Base-by-base conservation (phyloP, 2,329 filamentous ascomycete species). In the Fusarium robinianum region DNA sequence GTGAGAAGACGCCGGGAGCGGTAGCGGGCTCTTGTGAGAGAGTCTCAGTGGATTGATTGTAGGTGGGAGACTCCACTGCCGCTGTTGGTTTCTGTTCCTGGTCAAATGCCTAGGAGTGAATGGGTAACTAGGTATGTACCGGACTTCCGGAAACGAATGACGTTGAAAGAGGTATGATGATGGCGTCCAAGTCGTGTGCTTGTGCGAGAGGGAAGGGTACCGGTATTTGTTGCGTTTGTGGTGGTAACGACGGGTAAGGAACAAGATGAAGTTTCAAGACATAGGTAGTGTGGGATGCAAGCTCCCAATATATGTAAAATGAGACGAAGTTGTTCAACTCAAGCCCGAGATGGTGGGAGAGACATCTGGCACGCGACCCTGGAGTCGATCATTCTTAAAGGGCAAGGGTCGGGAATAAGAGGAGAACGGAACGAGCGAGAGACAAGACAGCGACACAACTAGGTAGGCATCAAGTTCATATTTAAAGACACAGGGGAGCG, bases 331-430 rank as follows among this genome's bases (percentile, higher is more conserved):
- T 40, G 40, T n/a, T n/a, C 21, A 21, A 26, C 29, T 31, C 37
- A 54, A 21, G 26, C 37, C 43, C 30, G 30, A 29, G 38, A 39
- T 25, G 49, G 46, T 44, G 45, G 31, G 33, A 36, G 46, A 35
- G 34, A 48, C 34, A 36, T 52, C 26, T 43, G 49, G 41, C 57
- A 58, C 49, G 49, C 49, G 49, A 58, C 49, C 30, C 41, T 25
- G 26, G 11, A 31, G 27, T 6, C n/a, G 27, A 33, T 37, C 25
- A 47, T 51, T n/a, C 48, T 51, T 54, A 27, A 35, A 44, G 41
- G 34, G 23, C 9, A 39, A 33, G 27, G 12, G 18, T 27, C 21
- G 19, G 32, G 23, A 35, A 26, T 17, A 36, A 26, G 31, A 51
- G 39, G 39, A 37, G 30, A 33, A 55, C 30, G 40, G 24, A 41